Conservation (phyloP, 108 stramenopile species). For the Epithemia pelagica region DNA sequence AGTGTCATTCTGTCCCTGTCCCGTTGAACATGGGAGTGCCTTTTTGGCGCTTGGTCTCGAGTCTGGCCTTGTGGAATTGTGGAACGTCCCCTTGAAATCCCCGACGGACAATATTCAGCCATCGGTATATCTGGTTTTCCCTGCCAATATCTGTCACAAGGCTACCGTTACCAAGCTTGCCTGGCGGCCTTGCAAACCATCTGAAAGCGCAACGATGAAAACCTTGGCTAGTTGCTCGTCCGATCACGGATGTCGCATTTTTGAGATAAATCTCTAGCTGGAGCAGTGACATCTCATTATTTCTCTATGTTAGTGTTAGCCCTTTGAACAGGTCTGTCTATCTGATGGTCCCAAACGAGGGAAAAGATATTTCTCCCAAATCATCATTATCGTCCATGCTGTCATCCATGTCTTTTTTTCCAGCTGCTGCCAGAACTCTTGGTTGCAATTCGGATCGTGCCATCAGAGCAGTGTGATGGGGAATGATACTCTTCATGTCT, state of each 20-base stretch:
- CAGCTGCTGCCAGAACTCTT: not conserved
- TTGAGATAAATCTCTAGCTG: constrained; percentile 6
- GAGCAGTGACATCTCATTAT: not conserved
- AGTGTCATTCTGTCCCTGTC: constrained; percentile 58
- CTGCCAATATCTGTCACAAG: constrained; percentile 34
- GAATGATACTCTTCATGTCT: not conserved
- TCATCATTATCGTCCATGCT: not conserved
- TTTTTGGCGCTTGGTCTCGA: constrained; percentile 68
- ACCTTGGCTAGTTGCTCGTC: constrained; percentile 36
- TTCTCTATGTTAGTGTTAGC: not conserved
- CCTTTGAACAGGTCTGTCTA: not conserved
- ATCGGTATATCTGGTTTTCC: constrained; percentile 9
- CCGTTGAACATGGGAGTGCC: constrained; percentile 13
- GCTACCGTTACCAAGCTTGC: constrained; percentile 49
- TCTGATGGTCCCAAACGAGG: not conserved
- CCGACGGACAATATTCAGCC: not conserved
- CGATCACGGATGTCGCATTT: constrained; percentile 47
- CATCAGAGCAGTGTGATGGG: not conserved
- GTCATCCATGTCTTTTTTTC: not conserved
- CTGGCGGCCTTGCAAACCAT: constrained; percentile 31
- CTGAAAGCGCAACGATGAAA: not conserved
- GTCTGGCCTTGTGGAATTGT: constrained; percentile 68
- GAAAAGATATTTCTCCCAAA: not conserved
- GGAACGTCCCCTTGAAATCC: constrained; percentile 36
- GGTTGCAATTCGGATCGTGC: not conserved